Base-by-base conservation (phyloP, 1,284 basidiomycete genomes). In the Melampsora larici-populina region DNA sequence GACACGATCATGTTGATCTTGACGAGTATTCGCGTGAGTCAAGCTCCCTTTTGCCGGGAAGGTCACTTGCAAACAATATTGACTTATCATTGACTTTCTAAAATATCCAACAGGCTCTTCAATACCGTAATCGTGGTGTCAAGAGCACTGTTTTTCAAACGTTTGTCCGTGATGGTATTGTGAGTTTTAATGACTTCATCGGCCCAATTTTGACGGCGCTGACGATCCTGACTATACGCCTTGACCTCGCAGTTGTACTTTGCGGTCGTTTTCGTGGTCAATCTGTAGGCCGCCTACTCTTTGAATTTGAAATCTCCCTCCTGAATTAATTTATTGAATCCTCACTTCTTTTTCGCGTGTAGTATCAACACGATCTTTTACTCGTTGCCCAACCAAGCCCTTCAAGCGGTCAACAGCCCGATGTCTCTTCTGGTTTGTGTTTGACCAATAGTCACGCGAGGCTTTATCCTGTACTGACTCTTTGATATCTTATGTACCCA, bases 331-430 rank as follows among this genome's bases (percentile, higher is more conserved):
- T 1, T 58, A 17, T 64, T 7, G 9, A 31, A 21, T 3, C 7
- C 18, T 7, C 5, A 18, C 17, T 63, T 21, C 6, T 24, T 33
- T 64, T 64, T 36, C 17, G 26, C 21, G 1, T 31, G n/a, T 17
- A 77, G 74, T 17, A 64, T 70, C 74, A 77, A 77, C 67, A 77
- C 74, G 13, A 77, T 77, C 21, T 77, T 77, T 43, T 77, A 77
- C 55, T 60, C 74, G 55, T 40, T 77, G 24, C 74, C 74, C n/a
- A 58, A 65, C 26, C 74, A 68, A 69, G 74, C 74, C 17, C 67
- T 77, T 48, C 74, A 77, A 48, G 74, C 74, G 11, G 66, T 77
- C 66, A 77, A 77, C 43, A 77, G 74, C 24, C 74, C 74, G 13
- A 77, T 77, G 74, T 77, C 74, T 31, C 67, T 77, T 31, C 63